Base-by-base conservation (phyloP, 2,329 filamentous ascomycete genomes). In the Pyrenophora tritici-repentis region DNA sequence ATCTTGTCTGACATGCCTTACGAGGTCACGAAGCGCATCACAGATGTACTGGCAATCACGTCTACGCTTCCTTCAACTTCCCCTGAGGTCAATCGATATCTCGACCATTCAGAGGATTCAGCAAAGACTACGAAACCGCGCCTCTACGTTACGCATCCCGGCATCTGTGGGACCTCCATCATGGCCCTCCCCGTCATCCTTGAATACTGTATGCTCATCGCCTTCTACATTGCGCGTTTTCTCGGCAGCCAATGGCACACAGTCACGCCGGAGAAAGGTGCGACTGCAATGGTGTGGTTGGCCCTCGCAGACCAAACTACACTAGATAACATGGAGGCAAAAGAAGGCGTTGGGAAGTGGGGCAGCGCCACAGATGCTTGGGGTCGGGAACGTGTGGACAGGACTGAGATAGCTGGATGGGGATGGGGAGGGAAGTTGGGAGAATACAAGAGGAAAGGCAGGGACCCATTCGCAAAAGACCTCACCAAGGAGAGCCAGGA, bases 231-330 rank as follows among this genome's bases (percentile, higher is more conserved):
- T 13, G 85, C 85, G 12, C 89, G 93, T 58, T 86, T 83, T 78
- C 70, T 91, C 20, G 94, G 94, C 41, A 95, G 90, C 2, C 89
- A 89, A 9, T 99, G 94, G 94, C 93, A 97, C 72, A 81, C 83
- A 0, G 80, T 90, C 41, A 82, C 81, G n/a, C 81, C 86, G 0
- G 96, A 96, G 76, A 81, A 83, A 16, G 92, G 88, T 35, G 90
- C 92, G 6, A 82, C 82, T 40, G 85, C 91, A 0, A 83, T 90
- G 4, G 86, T 88, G 18, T 97, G 90, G 88, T 76, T 96, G 6
- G 84, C 88, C 0, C 82, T 97, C 10, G 82, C 87, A 16, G 77
- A 84, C 6, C 82, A 87, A 50, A 81, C 82, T 13, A 78, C 79
- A 16, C 78, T 92, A 12, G 83, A 90, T 42, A 78, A 76, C 2